These are phyloP conservation scores for Scenedesmus sp. DNA, from an alignment of 163 green algal species.

Conservation along the genomic window DNA sequence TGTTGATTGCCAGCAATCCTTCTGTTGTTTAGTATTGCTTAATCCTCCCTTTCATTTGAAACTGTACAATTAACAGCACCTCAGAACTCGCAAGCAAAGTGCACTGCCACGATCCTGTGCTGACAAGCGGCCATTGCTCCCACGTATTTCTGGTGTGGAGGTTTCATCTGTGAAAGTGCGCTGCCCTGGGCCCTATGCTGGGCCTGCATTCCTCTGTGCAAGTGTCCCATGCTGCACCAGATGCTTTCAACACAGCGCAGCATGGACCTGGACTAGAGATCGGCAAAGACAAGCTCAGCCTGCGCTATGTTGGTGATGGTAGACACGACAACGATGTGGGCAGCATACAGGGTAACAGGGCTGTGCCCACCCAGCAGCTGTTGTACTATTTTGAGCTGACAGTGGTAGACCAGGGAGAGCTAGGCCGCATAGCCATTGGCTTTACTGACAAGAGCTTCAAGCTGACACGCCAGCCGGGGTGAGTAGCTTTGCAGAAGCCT, in stretches of 20 bases:
- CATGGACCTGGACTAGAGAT: conserved; percentile 68
- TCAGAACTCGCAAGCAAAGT: not conserved
- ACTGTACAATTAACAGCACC: not conserved
- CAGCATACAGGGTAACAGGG: conserved; percentile 70
- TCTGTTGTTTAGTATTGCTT: no score
- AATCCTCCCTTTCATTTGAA: no score
- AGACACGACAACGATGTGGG: conserved; percentile 87
- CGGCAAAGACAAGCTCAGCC: conserved; percentile 80
- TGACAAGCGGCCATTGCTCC: not conserved
- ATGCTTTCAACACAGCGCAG: conserved; percentile 25
- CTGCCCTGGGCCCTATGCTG: not conserved
- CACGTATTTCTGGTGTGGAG: not conserved
- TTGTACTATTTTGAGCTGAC: conserved; percentile 92
- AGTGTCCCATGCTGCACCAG: not conserved
- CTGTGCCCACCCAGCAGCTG: conserved; percentile 70
- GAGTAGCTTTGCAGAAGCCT: conserved; percentile 17
- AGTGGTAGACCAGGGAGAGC: conserved; percentile 77
- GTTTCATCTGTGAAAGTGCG: not conserved
- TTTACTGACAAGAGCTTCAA: conserved; percentile 86
- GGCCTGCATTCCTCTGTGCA: not conserved
- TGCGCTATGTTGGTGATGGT: conserved; percentile 79
- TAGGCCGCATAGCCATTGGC: conserved; percentile 81
- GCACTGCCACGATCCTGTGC: not conserved
- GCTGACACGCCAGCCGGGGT: conserved; percentile 88
- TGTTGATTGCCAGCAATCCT: no score